Evolutionary conservation across 108 stramenopile genomes (phyloP), one percentile per base, ranked within the genome.

Genomic region (Nitzschia sp.): DNA sequence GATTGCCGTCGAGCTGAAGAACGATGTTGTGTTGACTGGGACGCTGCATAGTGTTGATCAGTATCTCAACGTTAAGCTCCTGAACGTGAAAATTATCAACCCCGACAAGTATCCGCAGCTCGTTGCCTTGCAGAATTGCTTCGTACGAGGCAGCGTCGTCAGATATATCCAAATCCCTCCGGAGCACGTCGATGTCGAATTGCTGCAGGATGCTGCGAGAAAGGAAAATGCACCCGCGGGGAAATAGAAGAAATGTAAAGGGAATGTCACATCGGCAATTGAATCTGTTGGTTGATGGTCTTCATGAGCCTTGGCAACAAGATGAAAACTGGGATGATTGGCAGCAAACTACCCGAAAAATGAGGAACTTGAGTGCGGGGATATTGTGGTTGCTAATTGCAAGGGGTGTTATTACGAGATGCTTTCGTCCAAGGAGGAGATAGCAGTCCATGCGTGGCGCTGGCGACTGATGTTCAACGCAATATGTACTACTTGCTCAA

Each of bases 1-100:
- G 57, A 85, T 99, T 38, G 96, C 95, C 4, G 98, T 99, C 19
- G 99, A 99, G 78, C 80, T 99, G 2, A 99, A 99, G 76, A 99
- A 99, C 60, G 97, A 97, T 66, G 95, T 99, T 19, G 91, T 94
- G 9, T 75, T 99, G 35, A 97, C 93, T 8, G 99, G 99, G 6
- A 94, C 80, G 23, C 77, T 99, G 56, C 98, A 98, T 70, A 93
- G 91, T 23, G 98, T 99, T 19, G 99, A 99, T 75, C 99, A 99
- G 81, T 99, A 99, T 76, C 85, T 99, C 33, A 99, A 99, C 81
- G 91, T 99, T 27, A 98, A 98, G 75, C 85, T 99, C 23, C 69
- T 85, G 45, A 86, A 96, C 48, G 94, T 97, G 6, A 70, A 83
- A 26, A 96, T 98, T 18, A 95, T 97, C 5, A 94, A 98, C 56